Conservation (phyloP, 2,329 filamentous ascomycete genomes). For the Sclerotiophoma versabilis region DNA sequence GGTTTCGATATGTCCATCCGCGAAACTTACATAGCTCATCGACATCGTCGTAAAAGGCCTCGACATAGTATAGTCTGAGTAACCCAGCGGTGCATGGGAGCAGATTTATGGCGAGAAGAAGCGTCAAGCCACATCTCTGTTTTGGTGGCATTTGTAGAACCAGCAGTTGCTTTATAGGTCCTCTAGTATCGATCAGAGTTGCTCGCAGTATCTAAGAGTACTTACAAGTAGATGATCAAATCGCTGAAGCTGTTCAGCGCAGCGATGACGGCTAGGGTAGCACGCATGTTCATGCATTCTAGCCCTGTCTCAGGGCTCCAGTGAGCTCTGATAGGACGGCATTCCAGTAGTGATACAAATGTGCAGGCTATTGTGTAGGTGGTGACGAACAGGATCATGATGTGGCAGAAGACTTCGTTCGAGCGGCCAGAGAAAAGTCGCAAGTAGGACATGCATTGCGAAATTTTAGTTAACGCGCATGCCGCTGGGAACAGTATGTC, state of each 20-base stretch:
- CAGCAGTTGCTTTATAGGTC: conserved; percentile 39
- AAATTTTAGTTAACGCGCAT: conserved; percentile 38
- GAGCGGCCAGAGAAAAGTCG: conserved; percentile 34
- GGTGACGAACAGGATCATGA: conserved; percentile 25
- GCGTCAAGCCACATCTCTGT: conserved; percentile 37
- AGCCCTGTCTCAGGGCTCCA: conserved; percentile 27
- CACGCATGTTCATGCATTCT: conserved; percentile 38
- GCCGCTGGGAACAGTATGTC: conserved; percentile 34
- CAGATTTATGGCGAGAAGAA: conserved; percentile 35
- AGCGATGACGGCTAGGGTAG: conserved; percentile 34
- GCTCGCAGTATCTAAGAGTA: background rate
- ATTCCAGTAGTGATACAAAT: conserved; percentile 34
- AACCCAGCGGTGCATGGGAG: conserved; percentile 39
- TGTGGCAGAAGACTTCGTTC: conserved; percentile 32
- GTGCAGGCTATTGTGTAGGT: conserved; percentile 31
- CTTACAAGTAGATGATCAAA: conserved; percentile 38
- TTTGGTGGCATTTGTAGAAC: conserved; percentile 35
- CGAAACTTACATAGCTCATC: conserved; percentile 34
- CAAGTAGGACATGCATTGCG: conserved; percentile 39
- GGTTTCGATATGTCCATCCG: background rate
- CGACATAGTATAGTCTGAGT: conserved; percentile 37
- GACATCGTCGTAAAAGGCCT: conserved; percentile 34
- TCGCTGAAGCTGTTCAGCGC: conserved; percentile 42
- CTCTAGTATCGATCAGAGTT: conserved; percentile 15
- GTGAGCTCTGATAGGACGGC: conserved; percentile 31